Conservation (phyloP, 1,284 basidiomycete species). For the Serendipita sp. region DNA sequence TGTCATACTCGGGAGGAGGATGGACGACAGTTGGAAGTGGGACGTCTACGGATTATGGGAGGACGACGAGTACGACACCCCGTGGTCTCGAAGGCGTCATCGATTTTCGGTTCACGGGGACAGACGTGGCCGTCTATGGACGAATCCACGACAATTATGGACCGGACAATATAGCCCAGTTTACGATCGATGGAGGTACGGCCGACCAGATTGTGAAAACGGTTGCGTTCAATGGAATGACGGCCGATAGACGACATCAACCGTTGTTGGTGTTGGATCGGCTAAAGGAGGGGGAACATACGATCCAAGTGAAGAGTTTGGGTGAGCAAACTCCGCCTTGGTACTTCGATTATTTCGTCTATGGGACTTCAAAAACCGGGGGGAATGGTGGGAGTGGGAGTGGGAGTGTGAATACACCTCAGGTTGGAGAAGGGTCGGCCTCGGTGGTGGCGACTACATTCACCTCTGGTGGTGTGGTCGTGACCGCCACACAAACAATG, state of each 20-base stretch:
- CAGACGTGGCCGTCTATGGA: neutral
- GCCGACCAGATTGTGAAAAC: neutral
- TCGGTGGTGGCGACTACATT: too few species aligned
- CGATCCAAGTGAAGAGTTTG: neutral
- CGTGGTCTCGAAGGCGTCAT: neutral
- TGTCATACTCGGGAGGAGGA: neutral
- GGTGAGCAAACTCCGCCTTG: neutral
- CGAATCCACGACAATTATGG: neutral
- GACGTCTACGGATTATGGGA: neutral
- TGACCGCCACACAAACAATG: too few species aligned
- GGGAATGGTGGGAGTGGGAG: neutral
- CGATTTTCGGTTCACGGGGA: neutral
- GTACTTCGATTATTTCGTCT: neutral
- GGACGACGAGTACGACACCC: neutral
- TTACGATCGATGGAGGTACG: neutral
- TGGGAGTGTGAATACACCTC: neutral
- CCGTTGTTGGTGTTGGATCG: neutral
- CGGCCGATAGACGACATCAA: neutral
- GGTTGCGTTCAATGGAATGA: neutral
- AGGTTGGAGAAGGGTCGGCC: neutral
- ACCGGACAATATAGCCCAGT: neutral
- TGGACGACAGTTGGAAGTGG: neutral
- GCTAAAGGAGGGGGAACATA: neutral
- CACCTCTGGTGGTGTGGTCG: too few species aligned
- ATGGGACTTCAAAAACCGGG: neutral